phyloP scores from a whole-genome alignment of 2,329 filamentous ascomycete genomes.

The Furcasterigmium sp. region DNA sequence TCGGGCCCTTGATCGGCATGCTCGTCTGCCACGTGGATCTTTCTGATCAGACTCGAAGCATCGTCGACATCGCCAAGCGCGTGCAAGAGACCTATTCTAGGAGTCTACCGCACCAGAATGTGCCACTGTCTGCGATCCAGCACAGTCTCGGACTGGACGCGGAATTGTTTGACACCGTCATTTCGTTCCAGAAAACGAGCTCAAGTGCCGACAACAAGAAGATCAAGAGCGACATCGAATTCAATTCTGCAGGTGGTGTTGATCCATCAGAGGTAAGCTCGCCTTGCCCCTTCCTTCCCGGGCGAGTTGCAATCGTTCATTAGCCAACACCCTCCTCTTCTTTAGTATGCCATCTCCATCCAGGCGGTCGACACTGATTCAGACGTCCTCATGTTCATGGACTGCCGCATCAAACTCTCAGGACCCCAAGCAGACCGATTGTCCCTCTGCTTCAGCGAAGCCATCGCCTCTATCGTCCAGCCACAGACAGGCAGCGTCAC shows the following conservation, averaged over 20 bases:
- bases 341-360: not conserved
- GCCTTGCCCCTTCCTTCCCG: not conserved
- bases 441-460: not conserved
- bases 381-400: not conserved
- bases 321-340: not conserved
- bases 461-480: not conserved
- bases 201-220: not conserved
- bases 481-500: not conserved
- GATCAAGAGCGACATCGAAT: not conserved
- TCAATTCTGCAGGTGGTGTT: not conserved
- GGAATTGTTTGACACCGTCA: conserved; percentile 9
- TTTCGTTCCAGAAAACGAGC: conserved; percentile 4
- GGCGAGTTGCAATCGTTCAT: not conserved
- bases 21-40: not conserved
- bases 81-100: conserved; percentile 6
- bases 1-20: conserved; percentile 9
- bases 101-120: conserved; percentile 6
- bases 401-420: not conserved
- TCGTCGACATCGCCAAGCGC: not conserved
- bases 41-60: not conserved
- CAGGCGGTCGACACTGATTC: not conserved
- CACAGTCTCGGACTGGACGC: conserved; percentile 2
- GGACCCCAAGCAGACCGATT: not conserved
- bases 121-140: conserved; percentile 9
- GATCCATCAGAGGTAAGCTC: not conserved